phyloP scores from a whole-genome alignment of 176 grass and related monocot species.

The Aegilops speltoides region DNA sequence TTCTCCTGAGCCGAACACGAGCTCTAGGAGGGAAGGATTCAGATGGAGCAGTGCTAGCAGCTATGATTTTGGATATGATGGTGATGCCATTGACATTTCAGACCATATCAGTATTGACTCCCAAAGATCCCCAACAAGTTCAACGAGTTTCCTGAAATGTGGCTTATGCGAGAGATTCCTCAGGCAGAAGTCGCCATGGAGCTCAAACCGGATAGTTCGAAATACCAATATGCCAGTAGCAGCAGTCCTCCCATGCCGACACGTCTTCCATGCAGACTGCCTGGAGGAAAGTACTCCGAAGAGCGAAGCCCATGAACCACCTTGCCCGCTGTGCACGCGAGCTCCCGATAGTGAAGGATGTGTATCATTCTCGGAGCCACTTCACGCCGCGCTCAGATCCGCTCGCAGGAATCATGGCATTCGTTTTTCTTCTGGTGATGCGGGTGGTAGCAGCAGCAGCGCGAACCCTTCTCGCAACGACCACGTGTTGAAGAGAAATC shows the following conservation, averaged over 20 bases:
- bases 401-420: slow-evolving; percentile 42
- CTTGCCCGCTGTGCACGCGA: slow-evolving; percentile 69
- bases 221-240: slow-evolving; percentile 85
- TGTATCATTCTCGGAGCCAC: slow-evolving; percentile 78
- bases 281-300: slow-evolving; percentile 90
- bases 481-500: slow-evolving; percentile 46
- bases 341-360: slow-evolving; percentile 40
- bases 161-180: slow-evolving; percentile 82
- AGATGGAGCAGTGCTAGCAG: slow-evolving; percentile 96
- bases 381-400: slow-evolving; percentile 65
- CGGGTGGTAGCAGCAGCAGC: slow-evolving; percentile 38
- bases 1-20: slow-evolving; percentile 66
- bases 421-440: slow-evolving; percentile 29
- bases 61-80: slow-evolving; percentile 88
- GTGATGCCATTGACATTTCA: slow-evolving; percentile 71
- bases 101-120: slow-evolving; percentile 73
- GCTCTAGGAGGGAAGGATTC: slow-evolving; percentile 86
- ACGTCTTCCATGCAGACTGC: slow-evolving; percentile 91
- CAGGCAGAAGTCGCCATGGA: slow-evolving; percentile 90
- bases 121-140: slow-evolving; percentile 52
- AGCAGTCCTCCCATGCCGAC: slow-evolving; percentile 79
- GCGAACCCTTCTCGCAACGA: slow-evolving; percentile 39
- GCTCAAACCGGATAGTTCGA: slow-evolving; percentile 77
- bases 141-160: slow-evolving; percentile 61
- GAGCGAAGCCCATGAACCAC: slow-evolving; percentile 70